phyloP scores from a whole-genome alignment of 352 stramenopile species.

The Phytopythium sindhum region DNA sequence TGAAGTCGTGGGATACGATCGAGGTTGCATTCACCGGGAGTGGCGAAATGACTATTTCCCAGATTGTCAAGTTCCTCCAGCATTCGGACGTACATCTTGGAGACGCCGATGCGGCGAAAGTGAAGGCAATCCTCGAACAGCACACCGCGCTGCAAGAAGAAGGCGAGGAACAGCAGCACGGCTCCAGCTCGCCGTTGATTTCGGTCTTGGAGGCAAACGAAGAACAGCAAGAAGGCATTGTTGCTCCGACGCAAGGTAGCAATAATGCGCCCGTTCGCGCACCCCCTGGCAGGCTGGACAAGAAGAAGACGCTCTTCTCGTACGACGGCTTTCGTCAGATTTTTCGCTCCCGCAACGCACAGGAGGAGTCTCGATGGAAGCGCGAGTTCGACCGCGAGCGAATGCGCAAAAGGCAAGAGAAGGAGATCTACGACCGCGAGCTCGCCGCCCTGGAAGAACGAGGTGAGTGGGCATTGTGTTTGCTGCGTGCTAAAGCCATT shows the following conservation, averaged over 20 bases:
- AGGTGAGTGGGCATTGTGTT: constrained; percentile 21
- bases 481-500: background rate
- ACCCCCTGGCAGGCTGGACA: constrained; percentile 8
- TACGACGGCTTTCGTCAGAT: constrained; percentile 62
- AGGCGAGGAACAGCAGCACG: constrained; percentile 9
- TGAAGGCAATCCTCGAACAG: constrained; percentile 56
- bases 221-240: background rate
- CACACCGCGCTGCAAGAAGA: constrained; percentile 22
- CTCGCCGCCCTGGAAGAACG: constrained; percentile 65
- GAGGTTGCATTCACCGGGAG: constrained; percentile 64
- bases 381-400: constrained; percentile 74
- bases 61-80: constrained; percentile 74
- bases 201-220: background rate
- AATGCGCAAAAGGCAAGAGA: constrained; percentile 45
- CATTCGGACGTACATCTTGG: constrained; percentile 68
- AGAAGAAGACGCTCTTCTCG: constrained; percentile 34
- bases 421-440: constrained; percentile 68
- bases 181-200: background rate
- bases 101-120: constrained; percentile 45
- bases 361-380: constrained; percentile 52
- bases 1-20: constrained; percentile 67
- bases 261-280: background rate
- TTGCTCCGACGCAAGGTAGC: background rate
- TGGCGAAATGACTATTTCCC: constrained; percentile 54
- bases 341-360: constrained; percentile 50